Evolutionary conservation across 108 stramenopile genomes (phyloP), one percentile per base, ranked within the genome.

Genomic region (Cyclotella kingstonii): DNA sequence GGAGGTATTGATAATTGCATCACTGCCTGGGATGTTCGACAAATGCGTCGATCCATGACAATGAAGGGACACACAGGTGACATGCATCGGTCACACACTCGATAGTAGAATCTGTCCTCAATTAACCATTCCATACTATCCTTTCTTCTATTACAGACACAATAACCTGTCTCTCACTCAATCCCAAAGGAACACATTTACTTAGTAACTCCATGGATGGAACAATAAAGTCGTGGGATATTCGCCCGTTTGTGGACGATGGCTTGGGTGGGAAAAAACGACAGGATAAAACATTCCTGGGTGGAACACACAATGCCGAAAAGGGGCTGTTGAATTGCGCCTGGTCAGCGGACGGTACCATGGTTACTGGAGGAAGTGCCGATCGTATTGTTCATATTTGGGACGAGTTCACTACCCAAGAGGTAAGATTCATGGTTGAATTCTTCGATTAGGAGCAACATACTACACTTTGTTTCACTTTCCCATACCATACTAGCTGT

Each of bases 1-100:
- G 91, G 79, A 18, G 95, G 95, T 3, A 82, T 96, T 56, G 95
- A 96, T 55, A 86, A 91, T 50, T 66, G 65, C n/a, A 90, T 95
- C 62, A 66, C 58, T 15, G 81, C 78, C 0, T 94, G 89, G 87
- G 95, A 95, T 73, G 48, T 86, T 21, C 62, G 87, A 28, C 70
- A 73, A 43, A 84, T 63, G 77, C 54, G 73, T 17, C 79, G 67
- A 60, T 50, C 25, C 30, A 84, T 70, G 67, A 68, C 64, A 31
- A 73, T 94, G 67, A 81, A 85, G 61, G 95, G 89, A 3, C 95
- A 94, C 50, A 53, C 66, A 50, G 73, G 73, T 74, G 45, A 54
- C 57, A 29, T 17, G 43, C n/a, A n/a, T n/a, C n/a, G n/a, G n/a
- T n/a, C n/a, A n/a, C n/a, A n/a, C n/a, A n/a, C n/a, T n/a, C n/a